Base-by-base conservation (phyloP, 1,284 basidiomycete genomes). In the Ganoderma lucidum region DNA sequence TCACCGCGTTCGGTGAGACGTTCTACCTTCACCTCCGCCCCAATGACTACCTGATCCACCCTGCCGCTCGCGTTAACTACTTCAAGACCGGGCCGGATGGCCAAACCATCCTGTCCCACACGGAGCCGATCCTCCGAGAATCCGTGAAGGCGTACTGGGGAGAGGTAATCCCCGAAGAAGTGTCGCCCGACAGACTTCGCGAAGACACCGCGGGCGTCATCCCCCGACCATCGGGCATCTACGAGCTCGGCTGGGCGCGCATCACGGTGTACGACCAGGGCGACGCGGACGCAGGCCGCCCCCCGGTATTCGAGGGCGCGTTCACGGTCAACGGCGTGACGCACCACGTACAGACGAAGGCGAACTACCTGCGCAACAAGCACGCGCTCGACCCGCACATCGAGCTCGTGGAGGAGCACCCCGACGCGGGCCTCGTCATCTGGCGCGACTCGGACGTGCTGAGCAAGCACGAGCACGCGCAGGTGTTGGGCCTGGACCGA, bases 31-130 rank as follows among this genome's bases (percentile, higher is more conserved):
- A 95, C 74, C 83, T 95, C 68, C 85, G 86, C 32, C 93, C 93
- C 8, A 94, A 93, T 76, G 86, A 91, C 73, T 81, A 93, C 74
- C 87, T 96, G 67, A 83, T 95, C 67, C 93, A 95, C 78, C 91
- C 93, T 35, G 85, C 90, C 63, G 93, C 93, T 1, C 87, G 89
- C 63, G 84, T 95, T 70, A 87, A 85, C 66, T 89, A 91, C 79
- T 88, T 87, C 78, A 80, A 81, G 23, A 83, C 81, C 42, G 77
- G 78, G 3, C 75, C 85, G 6, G 83, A 87, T 68, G 90, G 89
- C 44, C 77, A 78, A 45, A 80, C 84, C 45, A 79, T 84, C 63
- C 73, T 87, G 60, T 80, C 83, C 30, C 82, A 83, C 74, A 84
- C 87, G 6, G 81, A 84, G 70, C 88, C 88, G 65, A 80, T 91